These are phyloP conservation scores for Aspergillus transmontanensis DNA, from an alignment of 2,329 filamentous ascomycete genomes.

Conservation along the genomic window DNA sequence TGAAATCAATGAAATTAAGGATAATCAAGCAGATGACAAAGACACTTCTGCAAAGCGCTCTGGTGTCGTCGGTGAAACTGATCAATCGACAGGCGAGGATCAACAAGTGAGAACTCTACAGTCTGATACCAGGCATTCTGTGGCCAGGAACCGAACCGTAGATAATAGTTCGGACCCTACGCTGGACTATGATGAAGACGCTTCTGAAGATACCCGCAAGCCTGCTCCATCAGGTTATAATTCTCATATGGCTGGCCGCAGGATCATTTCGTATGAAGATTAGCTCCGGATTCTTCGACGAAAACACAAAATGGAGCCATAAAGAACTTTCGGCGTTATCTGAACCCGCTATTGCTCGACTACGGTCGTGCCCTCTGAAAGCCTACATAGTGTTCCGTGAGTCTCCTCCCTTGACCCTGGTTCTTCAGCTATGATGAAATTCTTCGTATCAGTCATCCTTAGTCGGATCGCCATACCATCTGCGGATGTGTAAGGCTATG, in stretches of 20 bases:
- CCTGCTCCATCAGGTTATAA: conserved; percentile 1
- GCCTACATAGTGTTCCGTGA: neutral
- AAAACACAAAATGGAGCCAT: neutral
- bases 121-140: neutral
- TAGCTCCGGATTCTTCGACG: conserved; percentile 17
- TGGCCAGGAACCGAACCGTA: neutral
- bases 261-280: conserved; percentile 41
- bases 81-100: neutral
- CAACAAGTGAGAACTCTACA: neutral
- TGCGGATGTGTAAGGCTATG: conserved; percentile 44
- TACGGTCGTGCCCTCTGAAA: neutral
- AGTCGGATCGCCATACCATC: conserved; percentile 67
- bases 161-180: conserved; percentile 28
- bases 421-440: conserved; percentile 72
- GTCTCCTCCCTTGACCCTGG: conserved; percentile 13
- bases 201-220: neutral
- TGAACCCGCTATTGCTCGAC: neutral
- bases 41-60: neutral
- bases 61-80: neutral
- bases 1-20: conserved; percentile 12
- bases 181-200: conserved; percentile 50
- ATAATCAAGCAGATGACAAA: neutral
- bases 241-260: conserved; percentile 30
- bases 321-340: neutral
- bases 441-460: conserved; percentile 91